Evolutionary conservation across 2,329 filamentous ascomycete genomes (phyloP), one percentile per base, ranked within the genome.

Genomic region (Ophiostoma sp.): DNA sequence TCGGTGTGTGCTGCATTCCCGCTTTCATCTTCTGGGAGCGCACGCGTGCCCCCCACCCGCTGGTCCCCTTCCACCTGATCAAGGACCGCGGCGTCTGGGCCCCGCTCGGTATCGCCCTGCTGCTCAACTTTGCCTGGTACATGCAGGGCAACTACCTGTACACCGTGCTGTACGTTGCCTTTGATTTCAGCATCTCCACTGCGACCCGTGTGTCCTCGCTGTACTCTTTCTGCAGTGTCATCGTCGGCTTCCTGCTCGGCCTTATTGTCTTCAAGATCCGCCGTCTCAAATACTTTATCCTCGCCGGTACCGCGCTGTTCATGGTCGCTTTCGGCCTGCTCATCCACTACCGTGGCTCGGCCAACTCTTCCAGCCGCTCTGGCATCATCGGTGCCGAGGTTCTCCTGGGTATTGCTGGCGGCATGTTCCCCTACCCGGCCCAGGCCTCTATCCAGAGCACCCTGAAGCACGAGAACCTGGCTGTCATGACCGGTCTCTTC

Each of bases 71-170:
- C 76, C 68, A 78, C 68, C 78, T 87, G 1, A 80, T 89, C 73
- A 86, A 84, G 75, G 86, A 89, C 73, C 85, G 87, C 36, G 81
- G 81, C n/a, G 82, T 89, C 40, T 89, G 87, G 85, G 85, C 81
- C 5, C 82, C 87, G 4, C 76, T 89, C 42, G 85, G 84, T 3
- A 87, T 90, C 60, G 86, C 82, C 8, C 70, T 80, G 64, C 76
- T 84, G 73, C 79, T 86, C 73, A 85, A 84, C 77, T 85, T 84
- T 73, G 76, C 83, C 18, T 89, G 86, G 86, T 83, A 83, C 70
- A 80, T 88, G 76, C 87, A 89, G 75, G 85, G 83, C 36, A 84
- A 88, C 73, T 89, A 84, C 75, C 80, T 90, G 2, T 89, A 83
- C 77, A 87, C 87, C 0, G 83, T 89, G 1, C 81, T 89, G 1